A percentile compares a stretch with the other conserved stretches of the same genome.
phyloP scores from a whole-genome alignment of 2,329 filamentous ascomycete genomes.

The Xylariaceae sp. region DNA sequence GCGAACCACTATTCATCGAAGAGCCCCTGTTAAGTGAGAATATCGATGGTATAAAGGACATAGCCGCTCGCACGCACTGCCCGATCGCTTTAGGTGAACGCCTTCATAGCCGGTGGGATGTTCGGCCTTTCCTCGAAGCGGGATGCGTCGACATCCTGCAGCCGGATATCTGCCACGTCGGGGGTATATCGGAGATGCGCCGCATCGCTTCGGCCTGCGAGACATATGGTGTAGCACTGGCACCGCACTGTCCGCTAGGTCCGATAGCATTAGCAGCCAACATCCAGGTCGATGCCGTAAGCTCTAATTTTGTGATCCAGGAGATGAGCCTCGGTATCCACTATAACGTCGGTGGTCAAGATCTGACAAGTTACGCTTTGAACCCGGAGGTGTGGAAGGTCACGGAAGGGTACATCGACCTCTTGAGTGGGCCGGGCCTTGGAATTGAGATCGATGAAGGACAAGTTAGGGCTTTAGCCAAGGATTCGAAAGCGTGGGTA shows the following conservation, averaged over 20 bases:
- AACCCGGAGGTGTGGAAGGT: constrained; percentile 68
- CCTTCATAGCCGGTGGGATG: constrained; percentile 72
- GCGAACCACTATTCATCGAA: constrained; percentile 75
- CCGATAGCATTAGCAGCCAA: constrained; percentile 73
- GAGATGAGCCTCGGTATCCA: constrained; percentile 82
- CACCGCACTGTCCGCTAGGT: constrained; percentile 73
- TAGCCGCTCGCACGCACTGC: constrained; percentile 55
- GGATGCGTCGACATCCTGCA: constrained; percentile 72
- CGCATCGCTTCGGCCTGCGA: constrained; percentile 73
- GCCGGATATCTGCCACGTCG: constrained; percentile 72
- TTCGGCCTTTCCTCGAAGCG: constrained; percentile 71
- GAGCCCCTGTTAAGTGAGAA: constrained; percentile 74
- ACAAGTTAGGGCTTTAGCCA: constrained; percentile 60
- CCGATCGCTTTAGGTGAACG: constrained; percentile 76
- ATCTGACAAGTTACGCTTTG: constrained; percentile 67
- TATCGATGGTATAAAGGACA: constrained; percentile 63
- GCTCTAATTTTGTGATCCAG: constrained; percentile 70
- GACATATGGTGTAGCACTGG: constrained; percentile 72
- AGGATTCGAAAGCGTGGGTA: constrained; percentile 65
- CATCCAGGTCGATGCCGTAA: constrained; percentile 65
- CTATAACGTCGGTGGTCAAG: constrained; percentile 70
- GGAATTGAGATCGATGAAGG: constrained; percentile 75
- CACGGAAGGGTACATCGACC: constrained; percentile 65
- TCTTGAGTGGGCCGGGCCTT: constrained; percentile 62
- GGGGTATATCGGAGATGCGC: constrained; percentile 72